Base-by-base conservation (phyloP, 139 green algal genomes). In the Microglena sp. region DNA sequence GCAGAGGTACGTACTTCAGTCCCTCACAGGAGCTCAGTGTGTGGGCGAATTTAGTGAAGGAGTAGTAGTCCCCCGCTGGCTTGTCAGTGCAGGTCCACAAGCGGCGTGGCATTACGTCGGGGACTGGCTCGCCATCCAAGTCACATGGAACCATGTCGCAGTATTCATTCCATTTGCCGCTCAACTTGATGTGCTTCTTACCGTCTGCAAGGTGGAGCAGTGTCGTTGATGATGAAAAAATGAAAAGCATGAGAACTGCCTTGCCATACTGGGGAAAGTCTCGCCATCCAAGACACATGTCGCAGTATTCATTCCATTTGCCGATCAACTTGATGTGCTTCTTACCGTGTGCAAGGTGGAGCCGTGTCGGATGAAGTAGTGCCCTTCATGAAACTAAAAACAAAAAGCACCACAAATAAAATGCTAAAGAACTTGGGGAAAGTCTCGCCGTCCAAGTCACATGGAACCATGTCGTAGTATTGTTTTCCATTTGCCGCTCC, bases 31-130 rank as follows among this genome's bases (percentile, higher is more conserved):
- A 80, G 75, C 91, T 95, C 27, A 95, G 76, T 56, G 77, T 74
- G 71, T 88, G 84, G 2, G 91, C 89, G 73, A 96, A 97, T 55
- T 85, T 33, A 11, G 89, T 97, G 79, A 94, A 93, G 43, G 75
- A 73, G 73, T 96, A 97, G 66, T 90, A 86, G 77, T 96, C 90
- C 31, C 77, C 81, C 50, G 75, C 68, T 8, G 91, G 91, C 80
- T 89, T 89, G 18, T 73, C 66, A 3, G 50, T 62, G 69, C 83
- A 88, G 35, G 70, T 81, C 91, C 91, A 97, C 31, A 96, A 55
- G 50, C 82, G 75, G 30, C 72, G 58, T 15, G 67, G 67, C 68
- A 77, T 55, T 1, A 66, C 73, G n/a, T 67, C 86, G 0, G 62
- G 62, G 30, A 83, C 35, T 0, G 85, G 76, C 5, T 79, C 75